These are phyloP conservation scores for Dothistroma pini DNA, from an alignment of 2,329 filamentous ascomycete genomes.

Conservation along the genomic window DNA sequence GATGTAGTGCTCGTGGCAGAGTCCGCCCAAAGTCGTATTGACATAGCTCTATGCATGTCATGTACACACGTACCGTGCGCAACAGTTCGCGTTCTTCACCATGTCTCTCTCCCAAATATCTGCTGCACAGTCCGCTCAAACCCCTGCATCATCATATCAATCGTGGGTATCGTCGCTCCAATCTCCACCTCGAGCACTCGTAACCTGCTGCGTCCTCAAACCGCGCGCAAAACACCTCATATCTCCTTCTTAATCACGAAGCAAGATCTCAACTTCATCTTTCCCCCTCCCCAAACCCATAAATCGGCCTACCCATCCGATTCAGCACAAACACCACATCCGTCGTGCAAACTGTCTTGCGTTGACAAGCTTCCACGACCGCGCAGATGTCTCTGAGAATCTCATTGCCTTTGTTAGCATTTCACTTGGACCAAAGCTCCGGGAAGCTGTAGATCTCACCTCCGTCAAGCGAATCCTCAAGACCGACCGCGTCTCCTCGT, in stretches of 20 bases:
- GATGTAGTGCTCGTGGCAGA: too few species aligned
- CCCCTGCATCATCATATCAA: background rate
- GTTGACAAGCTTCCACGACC: slow-evolving; percentile 19
- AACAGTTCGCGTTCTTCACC: background rate
- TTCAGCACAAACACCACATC: slow-evolving; percentile 57
- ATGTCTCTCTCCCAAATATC: background rate
- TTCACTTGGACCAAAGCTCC: background rate
- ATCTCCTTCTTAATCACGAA: too few species aligned
- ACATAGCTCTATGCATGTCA: too few species aligned
- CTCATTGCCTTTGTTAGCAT: slow-evolving; percentile 3
- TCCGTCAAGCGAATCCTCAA: slow-evolving; percentile 52
- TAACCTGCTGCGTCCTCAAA: background rate
- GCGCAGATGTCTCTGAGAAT: slow-evolving; percentile 27
- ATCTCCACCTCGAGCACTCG: background rate
- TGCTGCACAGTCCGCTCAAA: background rate
- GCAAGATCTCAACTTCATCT: background rate
- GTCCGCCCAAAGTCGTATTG: too few species aligned
- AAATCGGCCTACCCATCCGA: slow-evolving; percentile 15
- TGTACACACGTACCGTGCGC: too few species aligned
- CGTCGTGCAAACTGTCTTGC: slow-evolving; percentile 59
- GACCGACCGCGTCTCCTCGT: slow-evolving; percentile 56
- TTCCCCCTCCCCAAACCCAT: slow-evolving; percentile 14
- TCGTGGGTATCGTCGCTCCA: background rate
- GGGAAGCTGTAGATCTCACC: slow-evolving; percentile 48
- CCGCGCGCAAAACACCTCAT: background rate